Conservation (phyloP, 495 filamentous ascomycete genomes). For the Neurospora sp. region DNA sequence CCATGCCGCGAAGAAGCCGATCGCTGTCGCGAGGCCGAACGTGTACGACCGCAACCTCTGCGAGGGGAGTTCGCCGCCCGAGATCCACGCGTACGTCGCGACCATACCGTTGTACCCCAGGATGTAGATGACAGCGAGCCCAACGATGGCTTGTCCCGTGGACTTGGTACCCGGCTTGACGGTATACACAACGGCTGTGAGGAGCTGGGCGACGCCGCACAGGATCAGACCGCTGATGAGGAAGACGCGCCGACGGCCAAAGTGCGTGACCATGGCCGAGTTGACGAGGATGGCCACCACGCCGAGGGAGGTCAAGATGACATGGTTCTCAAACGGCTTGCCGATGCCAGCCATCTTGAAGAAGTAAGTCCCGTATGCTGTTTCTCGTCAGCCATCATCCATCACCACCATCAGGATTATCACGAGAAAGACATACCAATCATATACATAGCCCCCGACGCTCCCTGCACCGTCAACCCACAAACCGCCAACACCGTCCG, state of each 20-base stretch:
- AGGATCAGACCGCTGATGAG: constrained; percentile 36
- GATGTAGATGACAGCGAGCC: constrained; percentile 42
- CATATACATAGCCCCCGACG: constrained; percentile 51
- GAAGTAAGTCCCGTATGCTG: constrained; percentile 52
- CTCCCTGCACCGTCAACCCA: constrained; percentile 42
- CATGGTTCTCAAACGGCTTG: constrained; percentile 45
- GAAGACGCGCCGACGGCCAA: constrained; percentile 43
- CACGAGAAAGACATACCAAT: constrained; percentile 21
- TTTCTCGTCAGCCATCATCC: constrained; percentile 4
- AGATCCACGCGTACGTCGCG: constrained; percentile 48
- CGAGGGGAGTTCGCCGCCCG: constrained; percentile 46
- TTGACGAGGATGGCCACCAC: constrained; percentile 44
- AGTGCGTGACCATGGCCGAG: constrained; percentile 37
- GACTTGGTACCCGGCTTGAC: constrained; percentile 33
- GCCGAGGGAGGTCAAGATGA: constrained; percentile 42
- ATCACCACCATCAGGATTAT: too few relatives aligned
- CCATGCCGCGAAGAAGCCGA: constrained; percentile 46
- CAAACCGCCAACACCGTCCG: constrained; percentile 37
- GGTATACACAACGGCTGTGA: constrained; percentile 42
- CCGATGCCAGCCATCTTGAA: constrained; percentile 51
- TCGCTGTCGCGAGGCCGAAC: constrained; percentile 40
- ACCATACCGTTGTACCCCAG: constrained; percentile 42
- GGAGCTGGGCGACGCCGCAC: constrained; percentile 41
- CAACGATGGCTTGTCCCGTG: constrained; percentile 43
- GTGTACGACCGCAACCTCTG: constrained; percentile 44